phyloP scores from a whole-genome alignment of 2,329 filamentous ascomycete species.

The Biscogniauxia marginata region DNA sequence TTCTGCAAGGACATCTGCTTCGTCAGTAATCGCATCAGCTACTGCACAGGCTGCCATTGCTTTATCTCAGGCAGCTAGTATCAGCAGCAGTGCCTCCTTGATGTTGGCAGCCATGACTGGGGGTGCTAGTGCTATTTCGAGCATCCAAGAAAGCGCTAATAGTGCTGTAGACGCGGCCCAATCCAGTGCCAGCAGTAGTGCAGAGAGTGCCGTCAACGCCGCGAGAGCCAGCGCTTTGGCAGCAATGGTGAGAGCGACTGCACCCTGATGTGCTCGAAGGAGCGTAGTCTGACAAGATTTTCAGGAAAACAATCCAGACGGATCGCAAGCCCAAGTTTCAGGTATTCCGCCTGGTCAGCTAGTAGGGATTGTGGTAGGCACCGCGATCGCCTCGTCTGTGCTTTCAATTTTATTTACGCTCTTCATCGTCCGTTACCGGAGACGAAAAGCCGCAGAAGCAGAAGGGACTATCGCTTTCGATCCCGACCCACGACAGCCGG shows the following conservation, averaged over 20 bases:
- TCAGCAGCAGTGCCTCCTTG: conserved; percentile 1
- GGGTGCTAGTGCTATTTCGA: conserved; percentile 2
- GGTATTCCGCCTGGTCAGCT: conserved; percentile 11
- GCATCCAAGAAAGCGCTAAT: conserved; percentile 5
- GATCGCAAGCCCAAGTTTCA: neutral
- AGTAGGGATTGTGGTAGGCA: conserved; percentile 14
- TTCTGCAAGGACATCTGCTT: neutral
- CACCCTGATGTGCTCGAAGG: neutral
- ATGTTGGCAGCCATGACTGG: conserved; percentile 1
- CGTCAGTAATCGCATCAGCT: conserved; percentile 2
- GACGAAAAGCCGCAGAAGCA: conserved; percentile 1
- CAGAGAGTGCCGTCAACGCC: conserved; percentile 6
- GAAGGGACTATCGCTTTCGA: neutral
- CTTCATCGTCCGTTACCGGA: conserved; percentile 14
- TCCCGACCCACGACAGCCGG: neutral
- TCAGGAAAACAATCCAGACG: conserved; percentile 2
- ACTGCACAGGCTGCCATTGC: neutral
- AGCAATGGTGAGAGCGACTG: conserved; percentile 8
- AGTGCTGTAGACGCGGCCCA: conserved; percentile 5
- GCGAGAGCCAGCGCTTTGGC: conserved; percentile 9
- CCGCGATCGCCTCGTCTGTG: conserved; percentile 12
- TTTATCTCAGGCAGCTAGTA: neutral
- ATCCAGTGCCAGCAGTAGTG: conserved; percentile 5
- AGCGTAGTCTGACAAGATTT: neutral
- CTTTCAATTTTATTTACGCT: conserved; percentile 10